Evolutionary conservation across 495 filamentous ascomycete species (phyloP), one percentile per base, ranked within the genome.

Genomic region (Sabuloglossum arenarium): DNA sequence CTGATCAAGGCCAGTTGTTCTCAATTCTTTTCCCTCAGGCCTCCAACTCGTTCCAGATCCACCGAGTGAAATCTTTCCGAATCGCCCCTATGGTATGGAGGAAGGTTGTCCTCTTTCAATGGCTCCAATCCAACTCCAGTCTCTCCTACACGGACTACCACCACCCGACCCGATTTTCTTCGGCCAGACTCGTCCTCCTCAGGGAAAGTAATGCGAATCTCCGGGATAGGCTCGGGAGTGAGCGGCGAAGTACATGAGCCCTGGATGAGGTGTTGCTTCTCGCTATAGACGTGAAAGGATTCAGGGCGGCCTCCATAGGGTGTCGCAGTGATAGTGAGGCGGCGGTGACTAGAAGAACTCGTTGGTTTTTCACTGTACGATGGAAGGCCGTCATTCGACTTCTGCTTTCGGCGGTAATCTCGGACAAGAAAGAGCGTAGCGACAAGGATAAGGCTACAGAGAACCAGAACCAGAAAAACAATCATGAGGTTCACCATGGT

Each of bases 161-260:
- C 84, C 27, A 95, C 84, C 10, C 87, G 77, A 28, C 88, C 89
- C 51, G 83, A 88, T 71, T 83, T 85, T 58, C 77, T 77, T 66
- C 84, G 84, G 56, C 93, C 93, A 37, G 70, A 65, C 46, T 81
- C 79, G 61, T 95, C 90, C 54, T 84, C 90, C 61, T 98, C 91
- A 14, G 91, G 91, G 71, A 98, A 96, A 0, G 91, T 98, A 64
- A 98, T 94, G 67, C 89, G 86, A 64, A 98, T 98, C 69, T 96
- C 87, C 11, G 91, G 91, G 12, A 97, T 78, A 56, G 75, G 74
- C 60, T 71, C 75, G n/a, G 86, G 86, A 56, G 85, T 88, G 47
- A 81, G 68, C 28, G 88, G 86, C 16, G 86, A 85, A 43, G 77
- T 80, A 47, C 75, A 74, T 24, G 85, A 84, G 66, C 82, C 82